Evolutionary conservation across 768 basidiomycete species (phyloP).

Genomic region (Flagelloscypha sp.): DNA sequence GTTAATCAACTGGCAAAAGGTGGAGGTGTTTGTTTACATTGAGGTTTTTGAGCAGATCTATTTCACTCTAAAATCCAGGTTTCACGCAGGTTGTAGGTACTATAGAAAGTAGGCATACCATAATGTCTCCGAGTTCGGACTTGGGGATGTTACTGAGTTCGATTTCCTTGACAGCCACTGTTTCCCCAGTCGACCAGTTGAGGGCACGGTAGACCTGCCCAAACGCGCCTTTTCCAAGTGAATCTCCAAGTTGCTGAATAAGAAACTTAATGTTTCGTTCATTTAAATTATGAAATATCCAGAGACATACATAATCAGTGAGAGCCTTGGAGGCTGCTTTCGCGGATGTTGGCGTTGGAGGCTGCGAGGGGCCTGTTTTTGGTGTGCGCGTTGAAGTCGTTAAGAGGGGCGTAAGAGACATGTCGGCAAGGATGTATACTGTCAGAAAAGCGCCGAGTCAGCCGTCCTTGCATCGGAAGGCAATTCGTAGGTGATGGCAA

Average conservation of each 20-base stretch:
- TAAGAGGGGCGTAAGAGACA: too few species aligned
- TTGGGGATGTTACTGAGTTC: slow-evolving; percentile 90
- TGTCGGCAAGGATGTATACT: too few species aligned
- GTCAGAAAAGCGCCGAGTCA: too few species aligned
- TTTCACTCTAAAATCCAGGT: slow-evolving; percentile 66
- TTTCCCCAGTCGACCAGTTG: slow-evolving; percentile 96
- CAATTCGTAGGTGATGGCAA: too few species aligned
- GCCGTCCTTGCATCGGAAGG: too few species aligned
- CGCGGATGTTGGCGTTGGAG: too few species aligned
- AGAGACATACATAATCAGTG: too few species aligned
- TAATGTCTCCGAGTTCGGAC: slow-evolving; percentile 91
- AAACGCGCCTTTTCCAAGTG: slow-evolving; percentile 92
- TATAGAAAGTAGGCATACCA: slow-evolving; percentile 46
- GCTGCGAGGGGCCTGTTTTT: too few species aligned
- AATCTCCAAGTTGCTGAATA: slow-evolving; percentile 86
- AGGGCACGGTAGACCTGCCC: slow-evolving; percentile 95
- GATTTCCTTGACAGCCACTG: slow-evolving; percentile 98
- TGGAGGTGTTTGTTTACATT: slow-evolving; percentile 46
- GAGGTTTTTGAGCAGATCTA: slow-evolving; percentile 93
- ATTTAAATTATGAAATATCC: too few species aligned
- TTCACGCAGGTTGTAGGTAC: slow-evolving; percentile 12
- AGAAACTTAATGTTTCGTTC: too few species aligned
- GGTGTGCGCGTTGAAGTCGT: too few species aligned
- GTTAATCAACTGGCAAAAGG: slow-evolving; percentile 4
- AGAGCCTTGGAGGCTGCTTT: too few species aligned